Conservation (phyloP, 192 early-diverging fungal species). For the Coemansia sp. region DNA sequence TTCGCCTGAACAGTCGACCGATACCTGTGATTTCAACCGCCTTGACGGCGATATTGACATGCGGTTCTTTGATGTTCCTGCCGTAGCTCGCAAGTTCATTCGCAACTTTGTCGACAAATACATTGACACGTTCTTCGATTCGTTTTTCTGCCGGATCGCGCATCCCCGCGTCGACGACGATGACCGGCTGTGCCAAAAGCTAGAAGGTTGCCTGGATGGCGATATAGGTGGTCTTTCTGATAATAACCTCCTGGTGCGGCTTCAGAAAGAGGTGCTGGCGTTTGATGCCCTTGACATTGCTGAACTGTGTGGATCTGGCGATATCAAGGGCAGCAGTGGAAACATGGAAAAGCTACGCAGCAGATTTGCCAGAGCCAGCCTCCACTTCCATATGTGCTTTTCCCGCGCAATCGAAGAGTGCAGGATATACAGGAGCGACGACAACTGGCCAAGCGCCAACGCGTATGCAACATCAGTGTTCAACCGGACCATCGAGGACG, state of each 20-base stretch:
- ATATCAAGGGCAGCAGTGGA: conserved; percentile 10
- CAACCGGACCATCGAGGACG: conserved; percentile 40
- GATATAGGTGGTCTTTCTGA: conserved; percentile 10
- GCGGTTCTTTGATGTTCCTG: conserved; percentile 26
- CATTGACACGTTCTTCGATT: conserved; percentile 32
- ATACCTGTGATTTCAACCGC: conserved; percentile 31
- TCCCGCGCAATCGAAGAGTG: conserved; percentile 20
- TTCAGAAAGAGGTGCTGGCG: conserved; percentile 31
- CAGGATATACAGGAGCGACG: conserved; percentile 24
- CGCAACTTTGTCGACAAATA: conserved; percentile 44
- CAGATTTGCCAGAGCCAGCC: conserved; percentile 9
- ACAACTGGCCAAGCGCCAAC: conserved; percentile 35
- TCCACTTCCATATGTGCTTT: conserved; percentile 39
- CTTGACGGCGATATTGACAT: conserved; percentile 46
- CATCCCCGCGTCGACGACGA: not conserved
- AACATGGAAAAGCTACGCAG: not conserved
- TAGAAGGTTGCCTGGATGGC: not conserved
- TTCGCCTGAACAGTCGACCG: conserved; percentile 31
- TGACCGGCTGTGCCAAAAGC: conserved; percentile 9
- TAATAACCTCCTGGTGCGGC: conserved; percentile 1
- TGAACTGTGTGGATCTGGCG: not conserved
- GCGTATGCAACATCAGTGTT: conserved; percentile 37
- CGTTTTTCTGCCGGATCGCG: conserved; percentile 31
- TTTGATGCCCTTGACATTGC: conserved; percentile 5
- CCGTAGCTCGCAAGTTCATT: conserved; percentile 25